phyloP scores from a whole-genome alignment of 805 yeast species.

The Saturnispora gosingensis region DNA sequence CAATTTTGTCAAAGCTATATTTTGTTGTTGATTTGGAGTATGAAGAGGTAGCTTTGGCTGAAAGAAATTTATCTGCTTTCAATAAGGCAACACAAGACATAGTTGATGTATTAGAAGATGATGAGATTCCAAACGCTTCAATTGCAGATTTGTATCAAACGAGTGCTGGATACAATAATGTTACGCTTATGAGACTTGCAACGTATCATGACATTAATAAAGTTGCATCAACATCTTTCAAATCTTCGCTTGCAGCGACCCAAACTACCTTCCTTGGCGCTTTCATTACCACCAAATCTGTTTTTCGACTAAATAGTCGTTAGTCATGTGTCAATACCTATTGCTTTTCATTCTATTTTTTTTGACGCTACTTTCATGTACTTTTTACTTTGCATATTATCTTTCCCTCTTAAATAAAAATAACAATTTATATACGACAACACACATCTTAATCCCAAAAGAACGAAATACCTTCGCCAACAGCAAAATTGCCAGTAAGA shows the following conservation, averaged over 20 bases:
- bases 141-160: conserved; percentile 8
- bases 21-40: conserved; percentile 46
- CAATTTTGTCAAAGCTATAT: conserved; percentile 42
- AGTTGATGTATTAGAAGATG: conserved; percentile 5
- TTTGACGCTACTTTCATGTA: not conserved
- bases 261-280: conserved; percentile 4
- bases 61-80: conserved; percentile 4
- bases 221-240: conserved; percentile 9
- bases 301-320: not conserved
- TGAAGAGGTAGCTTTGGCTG: conserved; percentile 36
- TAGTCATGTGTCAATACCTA: not conserved
- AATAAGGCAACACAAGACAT: conserved; percentile 6
- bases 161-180: conserved; percentile 10
- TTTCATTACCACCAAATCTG: not conserved
- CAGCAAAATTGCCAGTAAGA: not conserved
- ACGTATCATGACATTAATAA: conserved; percentile 10
- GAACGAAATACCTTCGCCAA: not conserved
- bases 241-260: conserved; percentile 6
- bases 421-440: not conserved
- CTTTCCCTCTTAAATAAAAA: too few species aligned
- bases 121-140: conserved; percentile 12
- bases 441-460: not conserved
- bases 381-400: too few species aligned
- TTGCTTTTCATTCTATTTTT: not conserved
- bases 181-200: conserved; percentile 11